Evolutionary conservation across 2,329 filamentous ascomycete genomes (phyloP).

Genomic region (Cladophialophora psammophila): DNA sequence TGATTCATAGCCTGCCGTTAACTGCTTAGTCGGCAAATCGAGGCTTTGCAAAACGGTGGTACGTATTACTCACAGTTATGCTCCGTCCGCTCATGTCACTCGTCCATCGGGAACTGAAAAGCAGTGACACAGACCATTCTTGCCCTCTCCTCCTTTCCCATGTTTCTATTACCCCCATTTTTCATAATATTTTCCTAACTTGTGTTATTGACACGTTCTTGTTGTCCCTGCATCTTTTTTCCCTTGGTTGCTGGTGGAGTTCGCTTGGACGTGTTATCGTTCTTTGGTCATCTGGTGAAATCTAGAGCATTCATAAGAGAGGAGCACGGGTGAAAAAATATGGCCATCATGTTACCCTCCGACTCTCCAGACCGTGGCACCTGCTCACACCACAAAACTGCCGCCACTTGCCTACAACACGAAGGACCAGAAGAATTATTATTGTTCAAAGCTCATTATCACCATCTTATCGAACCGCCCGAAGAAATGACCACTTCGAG

Average conservation of each 20-base stretch:
- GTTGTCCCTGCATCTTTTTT: conserved; percentile 29
- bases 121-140: conserved; percentile 37
- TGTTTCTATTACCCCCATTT: conserved; percentile 41
- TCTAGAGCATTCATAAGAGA: conserved; percentile 13
- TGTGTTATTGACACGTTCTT: neutral
- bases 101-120: conserved; percentile 24
- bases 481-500: conserved; percentile 35
- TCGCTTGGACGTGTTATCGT: conserved; percentile 14
- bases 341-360: conserved; percentile 11
- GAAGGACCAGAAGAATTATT: conserved; percentile 4
- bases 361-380: conserved; percentile 13
- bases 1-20: conserved; percentile 39
- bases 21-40: conserved; percentile 34
- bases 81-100: conserved; percentile 14
- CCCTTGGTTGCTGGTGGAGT: conserved; percentile 26
- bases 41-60: conserved; percentile 27
- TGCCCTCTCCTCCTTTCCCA: conserved; percentile 18
- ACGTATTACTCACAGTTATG: conserved; percentile 29
- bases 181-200: conserved; percentile 29
- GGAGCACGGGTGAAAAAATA: neutral
- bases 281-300: conserved; percentile 17
- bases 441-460: conserved; percentile 3
- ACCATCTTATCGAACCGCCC: conserved; percentile 30
- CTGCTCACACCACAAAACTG: neutral
- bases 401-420: conserved; percentile 8